A percentile compares a stretch with the other conserved stretches of the same genome.
These are phyloP conservation scores for Manihot esculenta DNA, from an alignment of 441 rosid species.

Conservation along the genomic window DNA sequence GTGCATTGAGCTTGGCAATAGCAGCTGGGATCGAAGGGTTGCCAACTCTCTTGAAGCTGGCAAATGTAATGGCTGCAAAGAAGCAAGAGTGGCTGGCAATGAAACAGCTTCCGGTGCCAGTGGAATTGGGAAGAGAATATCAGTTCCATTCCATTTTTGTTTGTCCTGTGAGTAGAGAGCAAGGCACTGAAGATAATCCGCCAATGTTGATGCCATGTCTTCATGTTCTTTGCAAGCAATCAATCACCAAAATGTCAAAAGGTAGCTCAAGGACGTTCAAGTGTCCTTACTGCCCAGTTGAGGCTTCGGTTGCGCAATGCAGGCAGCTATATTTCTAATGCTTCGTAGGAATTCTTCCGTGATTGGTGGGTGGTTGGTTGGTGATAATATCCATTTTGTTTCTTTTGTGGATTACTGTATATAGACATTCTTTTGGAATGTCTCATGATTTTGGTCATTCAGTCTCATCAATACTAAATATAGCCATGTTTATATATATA, in stretches of 20 bases:
- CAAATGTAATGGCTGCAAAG: slow-evolving; percentile 58
- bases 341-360: background rate
- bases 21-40: slow-evolving; percentile 58
- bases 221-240: slow-evolving; percentile 62
- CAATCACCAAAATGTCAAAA: slow-evolving; percentile 51
- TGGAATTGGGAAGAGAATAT: slow-evolving; percentile 50
- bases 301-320: slow-evolving; percentile 39
- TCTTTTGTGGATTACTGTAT: slow-evolving; percentile 11
- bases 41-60: slow-evolving; percentile 58
- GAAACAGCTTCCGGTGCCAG: slow-evolving; percentile 54
- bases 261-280: slow-evolving; percentile 40
- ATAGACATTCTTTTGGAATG: slow-evolving; percentile 23
- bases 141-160: slow-evolving; percentile 64
- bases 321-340: slow-evolving; percentile 47
- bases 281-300: slow-evolving; percentile 57
- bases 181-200: slow-evolving; percentile 57
- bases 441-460: slow-evolving; percentile 2
- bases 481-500: slow-evolving; percentile 8
- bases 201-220: slow-evolving; percentile 62
- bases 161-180: slow-evolving; percentile 66
- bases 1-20: slow-evolving; percentile 42
- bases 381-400: slow-evolving; percentile 1
- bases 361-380: background rate
- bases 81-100: slow-evolving; percentile 57
- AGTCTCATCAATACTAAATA: slow-evolving; percentile 1